phyloP scores from a whole-genome alignment of 129 eudicot genomes.

The Flaveria robusta region DNA sequence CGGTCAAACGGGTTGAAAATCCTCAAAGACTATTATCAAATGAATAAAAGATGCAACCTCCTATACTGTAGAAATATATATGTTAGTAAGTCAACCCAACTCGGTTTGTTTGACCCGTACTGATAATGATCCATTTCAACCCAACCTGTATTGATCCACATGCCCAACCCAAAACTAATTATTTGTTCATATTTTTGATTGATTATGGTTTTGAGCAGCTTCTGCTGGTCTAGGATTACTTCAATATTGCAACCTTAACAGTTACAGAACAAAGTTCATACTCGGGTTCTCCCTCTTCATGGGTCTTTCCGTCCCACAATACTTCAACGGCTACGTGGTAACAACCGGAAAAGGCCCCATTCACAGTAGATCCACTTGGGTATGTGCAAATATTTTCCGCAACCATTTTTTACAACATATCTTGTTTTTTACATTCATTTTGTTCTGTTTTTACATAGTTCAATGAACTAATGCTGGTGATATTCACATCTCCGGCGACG shows the following conservation, averaged over 20 bases:
- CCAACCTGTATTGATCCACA: background rate
- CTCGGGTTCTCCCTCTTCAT: conserved; percentile 84
- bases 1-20: background rate
- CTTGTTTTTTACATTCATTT: background rate
- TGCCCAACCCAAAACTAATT: background rate
- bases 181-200: background rate
- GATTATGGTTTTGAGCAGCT: conserved; percentile 47
- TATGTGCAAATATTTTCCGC: conserved; percentile 25
- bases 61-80: background rate
- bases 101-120: background rate
- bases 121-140: background rate
- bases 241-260: conserved; percentile 93
- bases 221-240: conserved; percentile 89
- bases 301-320: conserved; percentile 96
- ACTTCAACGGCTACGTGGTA: conserved; percentile 62
- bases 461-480: conserved; percentile 61
- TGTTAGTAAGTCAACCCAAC: background rate
- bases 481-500: conserved; percentile 80
- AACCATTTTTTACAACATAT: background rate
- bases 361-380: conserved; percentile 62
- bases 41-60: background rate
- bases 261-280: conserved; percentile 90
- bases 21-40: background rate
- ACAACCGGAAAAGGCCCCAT: conserved; percentile 79
- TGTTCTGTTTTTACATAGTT: conserved; percentile 49